phyloP scores from a whole-genome alignment of 495 filamentous ascomycete genomes.

The Podospora comata region DNA sequence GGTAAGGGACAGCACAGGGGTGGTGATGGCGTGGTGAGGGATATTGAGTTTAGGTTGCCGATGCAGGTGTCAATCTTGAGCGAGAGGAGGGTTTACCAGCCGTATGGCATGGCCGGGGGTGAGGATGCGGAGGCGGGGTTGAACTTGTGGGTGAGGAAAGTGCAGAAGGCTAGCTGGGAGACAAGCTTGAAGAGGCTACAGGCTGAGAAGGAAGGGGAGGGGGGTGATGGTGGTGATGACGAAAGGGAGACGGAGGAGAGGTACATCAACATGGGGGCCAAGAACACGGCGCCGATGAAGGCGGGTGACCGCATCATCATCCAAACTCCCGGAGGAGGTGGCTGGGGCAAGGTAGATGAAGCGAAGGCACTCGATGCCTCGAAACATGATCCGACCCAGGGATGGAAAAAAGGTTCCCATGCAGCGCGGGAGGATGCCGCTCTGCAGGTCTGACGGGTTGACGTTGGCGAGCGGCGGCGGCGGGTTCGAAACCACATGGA shows the following conservation, averaged over 20 bases:
- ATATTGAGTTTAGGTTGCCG: conserved; percentile 91
- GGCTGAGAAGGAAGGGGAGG: conserved; percentile 16
- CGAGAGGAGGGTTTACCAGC: conserved; percentile 80
- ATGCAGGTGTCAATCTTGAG: conserved; percentile 86
- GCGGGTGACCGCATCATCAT: conserved; percentile 83
- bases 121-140: conserved; percentile 73
- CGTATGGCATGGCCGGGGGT: conserved; percentile 88
- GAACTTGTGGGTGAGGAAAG: conserved; percentile 81
- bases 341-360: conserved; percentile 63
- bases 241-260: conserved; percentile 53
- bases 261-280: conserved; percentile 80
- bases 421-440: conserved; percentile 52
- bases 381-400: conserved; percentile 51
- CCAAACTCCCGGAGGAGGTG: conserved; percentile 68
- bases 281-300: conserved; percentile 88
- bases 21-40: conserved; percentile 85
- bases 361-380: conserved; percentile 42
- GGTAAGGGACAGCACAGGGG: conserved; percentile 75
- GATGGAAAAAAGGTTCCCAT: conserved; percentile 60
- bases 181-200: conserved; percentile 30
- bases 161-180: conserved; percentile 50
- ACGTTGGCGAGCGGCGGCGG: neutral
- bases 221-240: conserved; percentile 29
- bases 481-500: neutral
- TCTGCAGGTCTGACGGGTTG: conserved; percentile 39